These are phyloP conservation scores for Sordariomycetes sp. DNA, from an alignment of 2,329 filamentous ascomycete genomes.

Conservation along the genomic window DNA sequence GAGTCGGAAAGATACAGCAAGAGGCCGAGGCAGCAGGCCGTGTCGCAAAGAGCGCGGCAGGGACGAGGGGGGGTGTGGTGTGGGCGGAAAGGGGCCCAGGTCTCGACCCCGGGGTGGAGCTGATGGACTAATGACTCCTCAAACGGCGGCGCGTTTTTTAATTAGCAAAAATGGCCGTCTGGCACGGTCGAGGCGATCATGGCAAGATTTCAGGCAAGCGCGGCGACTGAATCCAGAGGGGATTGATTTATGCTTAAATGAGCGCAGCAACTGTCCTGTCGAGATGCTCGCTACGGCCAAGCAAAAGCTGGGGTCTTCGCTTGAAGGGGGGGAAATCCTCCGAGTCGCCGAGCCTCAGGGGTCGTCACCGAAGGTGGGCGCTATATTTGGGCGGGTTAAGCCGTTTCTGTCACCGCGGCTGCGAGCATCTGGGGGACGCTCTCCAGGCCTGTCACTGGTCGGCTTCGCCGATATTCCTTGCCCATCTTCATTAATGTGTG, in stretches of 20 bases:
- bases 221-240: neutral
- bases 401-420: neutral
- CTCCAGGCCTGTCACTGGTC: neutral
- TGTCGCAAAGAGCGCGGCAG: neutral
- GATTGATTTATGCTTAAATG: neutral
- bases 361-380: neutral
- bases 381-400: neutral
- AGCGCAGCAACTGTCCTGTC: neutral
- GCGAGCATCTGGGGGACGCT: too few species aligned
- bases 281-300: too few species aligned
- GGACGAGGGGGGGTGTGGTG: neutral
- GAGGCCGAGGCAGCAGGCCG: neutral
- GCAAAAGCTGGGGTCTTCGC: neutral
- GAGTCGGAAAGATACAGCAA: neutral
- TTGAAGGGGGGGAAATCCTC: neutral
- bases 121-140: neutral
- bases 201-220: neutral
- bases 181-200: neutral
- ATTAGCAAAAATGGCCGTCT: neutral
- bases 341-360: neutral
- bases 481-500: neutral
- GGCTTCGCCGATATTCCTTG: neutral
- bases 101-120: neutral
- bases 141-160: neutral
- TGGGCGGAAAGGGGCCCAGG: neutral